phyloP scores from a whole-genome alignment of 1,284 basidiomycete species.

The Naganishia liquefaciens region DNA sequence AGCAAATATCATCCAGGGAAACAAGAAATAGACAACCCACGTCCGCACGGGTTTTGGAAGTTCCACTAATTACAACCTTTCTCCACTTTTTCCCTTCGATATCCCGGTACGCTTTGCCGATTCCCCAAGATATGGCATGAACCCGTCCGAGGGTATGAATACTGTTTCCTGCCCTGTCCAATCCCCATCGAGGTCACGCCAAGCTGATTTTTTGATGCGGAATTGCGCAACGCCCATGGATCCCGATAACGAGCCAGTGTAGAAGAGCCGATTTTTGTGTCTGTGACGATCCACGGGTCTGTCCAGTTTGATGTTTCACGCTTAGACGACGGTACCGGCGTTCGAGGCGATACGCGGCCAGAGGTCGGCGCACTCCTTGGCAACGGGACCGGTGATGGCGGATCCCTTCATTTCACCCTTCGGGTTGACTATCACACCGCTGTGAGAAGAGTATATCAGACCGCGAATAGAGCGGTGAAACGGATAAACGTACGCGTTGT shows the following conservation, averaged over 20 bases:
- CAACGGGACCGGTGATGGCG: constrained; percentile 87
- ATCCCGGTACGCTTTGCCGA: neutral
- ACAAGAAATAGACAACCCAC: constrained; percentile 10
- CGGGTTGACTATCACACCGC: constrained; percentile 95
- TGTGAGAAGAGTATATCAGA: constrained; percentile 47
- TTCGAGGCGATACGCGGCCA: constrained; percentile 99
- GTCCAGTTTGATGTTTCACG: neutral
- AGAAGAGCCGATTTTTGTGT: constrained; percentile 1
- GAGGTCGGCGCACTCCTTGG: constrained; percentile 73
- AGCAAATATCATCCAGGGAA: constrained; percentile 26
- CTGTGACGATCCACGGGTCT: too few relatives aligned
- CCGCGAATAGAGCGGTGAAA: neutral
- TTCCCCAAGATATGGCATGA: neutral
- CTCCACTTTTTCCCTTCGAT: neutral
- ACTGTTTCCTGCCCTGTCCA: neutral
- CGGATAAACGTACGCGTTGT: constrained; percentile 30
- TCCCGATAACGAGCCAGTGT: neutral
- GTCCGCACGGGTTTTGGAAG: constrained; percentile 12
- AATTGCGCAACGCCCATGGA: neutral
- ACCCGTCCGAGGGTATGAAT: too few relatives aligned
- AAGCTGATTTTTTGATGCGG: constrained; percentile 8
- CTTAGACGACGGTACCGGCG: constrained; percentile 91
- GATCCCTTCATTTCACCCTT: constrained; percentile 99
- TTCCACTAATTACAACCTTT: constrained; percentile 13
- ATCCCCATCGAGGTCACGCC: neutral